Evolutionary conservation across 2,329 filamentous ascomycete genomes (phyloP).

Genomic region (Fusarium phyllophilum): DNA sequence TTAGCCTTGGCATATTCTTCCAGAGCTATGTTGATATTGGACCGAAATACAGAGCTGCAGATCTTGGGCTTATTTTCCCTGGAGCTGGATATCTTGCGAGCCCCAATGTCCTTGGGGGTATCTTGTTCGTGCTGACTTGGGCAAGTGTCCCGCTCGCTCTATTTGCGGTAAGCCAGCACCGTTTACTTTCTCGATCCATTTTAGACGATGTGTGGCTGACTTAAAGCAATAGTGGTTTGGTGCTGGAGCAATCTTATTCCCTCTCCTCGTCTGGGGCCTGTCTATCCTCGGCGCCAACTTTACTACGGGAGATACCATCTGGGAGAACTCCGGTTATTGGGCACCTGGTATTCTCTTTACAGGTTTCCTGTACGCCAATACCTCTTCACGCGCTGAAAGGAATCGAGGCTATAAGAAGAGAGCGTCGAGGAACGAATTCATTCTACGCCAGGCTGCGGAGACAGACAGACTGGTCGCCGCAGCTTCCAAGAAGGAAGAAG

Average conservation of each 20-base stretch:
- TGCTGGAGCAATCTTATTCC: background rate
- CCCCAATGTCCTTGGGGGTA: background rate
- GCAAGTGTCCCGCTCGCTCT: background rate
- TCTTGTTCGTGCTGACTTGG: background rate
- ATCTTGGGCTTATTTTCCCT: background rate
- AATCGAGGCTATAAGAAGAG: background rate
- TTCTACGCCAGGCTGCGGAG: background rate
- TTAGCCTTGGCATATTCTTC: fast-evolving
- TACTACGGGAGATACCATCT: background rate
- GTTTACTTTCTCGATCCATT: fast-evolving
- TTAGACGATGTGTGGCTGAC: fast-evolving
- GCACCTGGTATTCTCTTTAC: background rate
- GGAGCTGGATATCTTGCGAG: background rate
- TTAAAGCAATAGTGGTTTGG: background rate
- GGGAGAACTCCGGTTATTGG: background rate
- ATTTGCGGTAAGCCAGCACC: background rate
- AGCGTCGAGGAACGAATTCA: background rate
- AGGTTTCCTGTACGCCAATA: fast-evolving
- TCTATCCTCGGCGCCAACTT: background rate
- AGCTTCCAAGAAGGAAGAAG: background rate
- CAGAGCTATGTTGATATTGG: background rate
- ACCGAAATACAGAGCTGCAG: background rate
- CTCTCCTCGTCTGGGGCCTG: background rate
- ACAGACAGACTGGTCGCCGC: background rate
- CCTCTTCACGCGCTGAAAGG: fast-evolving